Evolutionary conservation across 2,329 filamentous ascomycete species (phyloP).

Genomic region (Fusarium luffae): DNA sequence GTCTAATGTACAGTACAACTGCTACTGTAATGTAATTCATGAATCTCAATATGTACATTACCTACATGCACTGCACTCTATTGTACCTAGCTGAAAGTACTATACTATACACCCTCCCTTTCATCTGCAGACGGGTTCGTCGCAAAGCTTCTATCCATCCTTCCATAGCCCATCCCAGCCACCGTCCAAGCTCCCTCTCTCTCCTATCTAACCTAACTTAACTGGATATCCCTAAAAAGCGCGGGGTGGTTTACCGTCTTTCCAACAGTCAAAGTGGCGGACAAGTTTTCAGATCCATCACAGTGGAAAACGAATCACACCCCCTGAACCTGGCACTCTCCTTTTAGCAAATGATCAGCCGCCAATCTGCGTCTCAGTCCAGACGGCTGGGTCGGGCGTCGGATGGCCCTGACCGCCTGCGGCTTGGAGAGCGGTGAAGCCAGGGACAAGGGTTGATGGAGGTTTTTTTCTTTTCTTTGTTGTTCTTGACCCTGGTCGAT

Average conservation of each 20-base stretch:
- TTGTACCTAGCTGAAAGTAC: neutral
- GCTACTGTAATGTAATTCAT: neutral
- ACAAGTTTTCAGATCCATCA: constrained; percentile 35
- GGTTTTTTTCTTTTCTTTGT: neutral
- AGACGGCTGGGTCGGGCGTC: constrained; percentile 38
- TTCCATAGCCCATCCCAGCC: neutral
- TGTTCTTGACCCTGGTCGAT: neutral
- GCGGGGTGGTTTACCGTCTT: constrained; percentile 34
- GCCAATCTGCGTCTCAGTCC: constrained; percentile 38
- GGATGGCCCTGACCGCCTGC: constrained; percentile 34
- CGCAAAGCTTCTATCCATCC: neutral
- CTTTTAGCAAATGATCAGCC: constrained; percentile 41
- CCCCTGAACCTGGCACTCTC: constrained; percentile 14
- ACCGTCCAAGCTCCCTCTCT: neutral
- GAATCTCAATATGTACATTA: neutral
- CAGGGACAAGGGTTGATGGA: constrained; percentile 29
- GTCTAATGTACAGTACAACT: neutral
- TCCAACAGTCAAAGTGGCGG: constrained; percentile 35
- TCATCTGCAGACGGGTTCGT: neutral
- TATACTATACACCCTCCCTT: neutral
- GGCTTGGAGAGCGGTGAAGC: constrained; percentile 38
- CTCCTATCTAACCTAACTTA: neutral
- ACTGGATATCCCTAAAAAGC: neutral
- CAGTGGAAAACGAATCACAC: neutral
- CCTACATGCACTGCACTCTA: neutral